Percentiles rank a stretch among this genome's conserved stretches.
Conservation (phyloP, 2,329 filamentous ascomycete species). For the Tolypocladium cylindrosporum region DNA sequence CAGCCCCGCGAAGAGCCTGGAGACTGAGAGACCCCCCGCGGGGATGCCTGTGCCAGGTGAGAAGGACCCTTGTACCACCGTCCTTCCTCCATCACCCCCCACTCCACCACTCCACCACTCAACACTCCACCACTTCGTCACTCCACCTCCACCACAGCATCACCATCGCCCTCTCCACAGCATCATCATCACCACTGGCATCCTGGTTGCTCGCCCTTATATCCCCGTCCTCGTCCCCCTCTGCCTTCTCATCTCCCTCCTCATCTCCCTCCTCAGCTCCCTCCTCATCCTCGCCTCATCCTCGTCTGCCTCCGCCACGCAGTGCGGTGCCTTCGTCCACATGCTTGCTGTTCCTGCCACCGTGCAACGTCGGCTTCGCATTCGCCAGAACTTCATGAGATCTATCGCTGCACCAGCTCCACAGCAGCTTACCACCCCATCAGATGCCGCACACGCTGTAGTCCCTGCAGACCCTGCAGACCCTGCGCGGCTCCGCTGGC, state of each 20-base stretch:
- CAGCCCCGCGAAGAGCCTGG: not conserved
- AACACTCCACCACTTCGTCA: not conserved
- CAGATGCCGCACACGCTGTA: not conserved
- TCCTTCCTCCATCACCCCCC: not conserved
- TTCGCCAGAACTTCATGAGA: not conserved
- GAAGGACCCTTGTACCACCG: not conserved
- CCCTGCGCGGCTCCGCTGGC: slow-evolving; percentile 14
- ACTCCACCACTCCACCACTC: not conserved
- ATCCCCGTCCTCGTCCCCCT: not conserved
- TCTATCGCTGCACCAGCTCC: not conserved
- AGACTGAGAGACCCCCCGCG: not conserved
- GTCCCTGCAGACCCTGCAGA: not conserved
- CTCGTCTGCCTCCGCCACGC: too few relatives aligned
- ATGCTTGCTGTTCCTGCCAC: not conserved
- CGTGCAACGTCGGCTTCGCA: not conserved
- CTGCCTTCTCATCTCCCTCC: not conserved
- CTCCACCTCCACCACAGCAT: not conserved
- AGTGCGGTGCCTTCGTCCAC: not conserved
- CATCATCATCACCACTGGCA: not conserved
- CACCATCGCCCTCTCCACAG: not conserved
- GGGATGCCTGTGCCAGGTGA: not conserved
- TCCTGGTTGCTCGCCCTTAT: not conserved
- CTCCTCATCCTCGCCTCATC: too few relatives aligned
- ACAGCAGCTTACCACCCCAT: not conserved
- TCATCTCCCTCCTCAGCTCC: not conserved